phyloP scores from a whole-genome alignment of 805 yeast species.

The Candida argentea region DNA sequence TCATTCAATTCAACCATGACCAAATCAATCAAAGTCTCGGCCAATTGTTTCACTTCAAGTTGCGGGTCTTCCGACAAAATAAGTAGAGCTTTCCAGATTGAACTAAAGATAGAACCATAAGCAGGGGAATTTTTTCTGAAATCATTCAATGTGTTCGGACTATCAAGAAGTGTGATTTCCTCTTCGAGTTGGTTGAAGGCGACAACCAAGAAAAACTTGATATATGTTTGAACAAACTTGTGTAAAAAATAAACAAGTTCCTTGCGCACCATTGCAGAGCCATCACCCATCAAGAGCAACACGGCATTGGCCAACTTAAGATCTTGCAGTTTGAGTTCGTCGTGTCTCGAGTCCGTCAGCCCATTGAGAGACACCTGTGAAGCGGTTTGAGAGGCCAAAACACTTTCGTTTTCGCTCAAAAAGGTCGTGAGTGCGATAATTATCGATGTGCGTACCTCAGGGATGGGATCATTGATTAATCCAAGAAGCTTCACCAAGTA shows the following conservation, averaged over 20 bases:
- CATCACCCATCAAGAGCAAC: constrained; percentile 67
- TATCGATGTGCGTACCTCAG: constrained; percentile 87
- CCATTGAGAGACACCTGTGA: constrained; percentile 7
- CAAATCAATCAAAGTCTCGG: constrained; percentile 67
- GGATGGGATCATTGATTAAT: constrained; percentile 77
- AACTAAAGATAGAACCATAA: constrained; percentile 75
- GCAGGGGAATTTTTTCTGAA: constrained; percentile 65
- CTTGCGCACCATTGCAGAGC: constrained; percentile 79
- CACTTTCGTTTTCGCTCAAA: constrained; percentile 36
- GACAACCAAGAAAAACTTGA: constrained; percentile 69
- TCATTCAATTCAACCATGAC: constrained; percentile 55
- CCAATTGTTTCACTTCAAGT: constrained; percentile 61
- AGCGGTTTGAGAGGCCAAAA: constrained; percentile 6
- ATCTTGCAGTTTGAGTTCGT: constrained; percentile 57
- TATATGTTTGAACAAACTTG: constrained; percentile 58
- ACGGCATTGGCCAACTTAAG: constrained; percentile 60
- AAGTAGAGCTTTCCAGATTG: constrained; percentile 79
- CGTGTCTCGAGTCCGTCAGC: constrained; percentile 23
- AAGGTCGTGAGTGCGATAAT: constrained; percentile 64
- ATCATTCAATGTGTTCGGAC: constrained; percentile 51
- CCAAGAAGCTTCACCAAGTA: constrained; percentile 45
- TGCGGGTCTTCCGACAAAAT: constrained; percentile 84
- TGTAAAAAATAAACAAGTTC: constrained; percentile 76
- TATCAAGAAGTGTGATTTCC: constrained; percentile 59
- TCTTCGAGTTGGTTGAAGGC: constrained; percentile 80